A percentile compares a stretch with the other conserved stretches of the same genome.
Evolutionary conservation across 2,329 filamentous ascomycete genomes (phyloP).

Genomic region (Curvularia spicifera): DNA sequence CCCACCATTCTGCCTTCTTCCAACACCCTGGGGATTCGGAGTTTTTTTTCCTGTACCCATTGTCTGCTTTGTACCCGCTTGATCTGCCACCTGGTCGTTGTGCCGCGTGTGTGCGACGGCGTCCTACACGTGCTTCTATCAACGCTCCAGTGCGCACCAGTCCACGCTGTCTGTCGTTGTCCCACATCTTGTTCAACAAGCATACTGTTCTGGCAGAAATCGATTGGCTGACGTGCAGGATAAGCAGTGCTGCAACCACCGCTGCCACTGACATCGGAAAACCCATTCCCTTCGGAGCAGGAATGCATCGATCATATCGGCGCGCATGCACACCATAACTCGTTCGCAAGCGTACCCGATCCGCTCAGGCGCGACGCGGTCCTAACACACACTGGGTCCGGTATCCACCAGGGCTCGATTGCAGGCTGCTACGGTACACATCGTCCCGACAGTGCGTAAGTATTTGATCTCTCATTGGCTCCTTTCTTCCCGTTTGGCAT

Average conservation of each 20-base stretch:
- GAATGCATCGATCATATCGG: constrained; percentile 56
- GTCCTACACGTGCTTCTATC: constrained; percentile 38
- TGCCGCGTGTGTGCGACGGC: constrained; percentile 46
- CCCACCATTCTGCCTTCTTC: constrained; percentile 21
- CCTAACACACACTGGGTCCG: constrained; percentile 55
- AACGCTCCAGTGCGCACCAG: constrained; percentile 33
- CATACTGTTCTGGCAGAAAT: constrained; percentile 31
- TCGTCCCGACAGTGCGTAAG: constrained; percentile 64
- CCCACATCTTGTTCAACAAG: constrained; percentile 43
- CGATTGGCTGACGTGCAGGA: constrained; percentile 52
- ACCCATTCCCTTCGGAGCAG: constrained; percentile 53
- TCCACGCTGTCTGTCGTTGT: constrained; percentile 51
- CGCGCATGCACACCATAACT: constrained; percentile 54
- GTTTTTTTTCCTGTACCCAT: constrained; percentile 35
- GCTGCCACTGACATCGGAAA: constrained; percentile 52
- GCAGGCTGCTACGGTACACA: constrained; percentile 59
- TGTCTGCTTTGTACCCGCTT: constrained; percentile 44
- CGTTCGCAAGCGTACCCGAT: constrained; percentile 55
- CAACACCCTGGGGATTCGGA: constrained; percentile 40
- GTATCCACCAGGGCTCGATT: constrained; percentile 57
- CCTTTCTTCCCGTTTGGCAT: constrained; percentile 40
- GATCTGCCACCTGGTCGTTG: constrained; percentile 44
- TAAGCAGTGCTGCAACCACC: constrained; percentile 54
- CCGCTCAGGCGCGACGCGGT: constrained; percentile 59
- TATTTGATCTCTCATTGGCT: constrained; percentile 52